Conservation (phyloP, 2,329 filamentous ascomycete genomes). For the Fusarium humuli region DNA sequence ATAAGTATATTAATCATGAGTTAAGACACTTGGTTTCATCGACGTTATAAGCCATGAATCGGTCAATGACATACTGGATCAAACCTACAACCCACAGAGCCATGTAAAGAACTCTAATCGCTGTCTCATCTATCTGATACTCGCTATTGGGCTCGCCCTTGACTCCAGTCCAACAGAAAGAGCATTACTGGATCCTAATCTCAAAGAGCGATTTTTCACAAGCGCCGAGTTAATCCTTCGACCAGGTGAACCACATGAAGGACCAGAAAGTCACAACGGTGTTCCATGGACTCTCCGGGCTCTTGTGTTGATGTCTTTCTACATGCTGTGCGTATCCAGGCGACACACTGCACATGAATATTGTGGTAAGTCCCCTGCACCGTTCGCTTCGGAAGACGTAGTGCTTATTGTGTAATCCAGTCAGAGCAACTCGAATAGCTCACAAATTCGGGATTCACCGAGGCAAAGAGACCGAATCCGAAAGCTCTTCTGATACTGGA, state of each 20-base stretch:
- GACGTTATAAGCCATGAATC: constrained; percentile 66
- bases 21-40: constrained; percentile 68
- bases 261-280: constrained; percentile 60
- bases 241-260: constrained; percentile 33
- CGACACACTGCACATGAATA: constrained; percentile 73
- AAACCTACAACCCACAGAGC: constrained; percentile 52
- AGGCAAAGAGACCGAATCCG: constrained; percentile 64
- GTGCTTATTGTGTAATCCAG: constrained; percentile 51
- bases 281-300: constrained; percentile 75
- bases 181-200: constrained; percentile 60
- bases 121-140: constrained; percentile 70
- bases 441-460: constrained; percentile 72
- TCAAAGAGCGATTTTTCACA: constrained; percentile 72
- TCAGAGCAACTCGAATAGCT: constrained; percentile 72
- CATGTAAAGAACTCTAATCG: constrained; percentile 62
- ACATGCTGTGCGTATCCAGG: constrained; percentile 71
- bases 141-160: constrained; percentile 72
- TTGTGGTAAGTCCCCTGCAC: constrained; percentile 58
- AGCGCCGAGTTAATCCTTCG: constrained; percentile 66
- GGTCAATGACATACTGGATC: constrained; percentile 65
- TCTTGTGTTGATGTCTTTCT: constrained; percentile 71
- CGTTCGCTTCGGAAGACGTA: not conserved
- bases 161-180: constrained; percentile 65
- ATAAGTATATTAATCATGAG: not conserved
- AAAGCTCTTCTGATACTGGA: constrained; percentile 57